phyloP scores from a whole-genome alignment of 768 basidiomycete genomes.

The Boletus vermiculosoides region DNA sequence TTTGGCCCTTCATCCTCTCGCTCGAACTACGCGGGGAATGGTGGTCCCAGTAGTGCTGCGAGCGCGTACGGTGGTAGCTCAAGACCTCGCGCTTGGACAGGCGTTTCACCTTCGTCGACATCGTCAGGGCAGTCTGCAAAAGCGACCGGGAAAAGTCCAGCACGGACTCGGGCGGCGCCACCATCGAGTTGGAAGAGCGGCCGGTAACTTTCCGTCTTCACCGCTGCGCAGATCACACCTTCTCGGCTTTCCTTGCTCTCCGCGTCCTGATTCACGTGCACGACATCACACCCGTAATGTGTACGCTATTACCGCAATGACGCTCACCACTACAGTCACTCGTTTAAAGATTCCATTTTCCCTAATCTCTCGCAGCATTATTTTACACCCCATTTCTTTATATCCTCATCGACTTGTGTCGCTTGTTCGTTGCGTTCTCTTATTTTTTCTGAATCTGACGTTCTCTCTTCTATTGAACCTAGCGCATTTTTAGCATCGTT shows the following conservation, averaged over 20 bases:
- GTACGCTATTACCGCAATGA: not conserved
- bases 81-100: constrained; percentile 37
- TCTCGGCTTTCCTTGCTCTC: not conserved
- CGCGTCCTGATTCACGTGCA: not conserved
- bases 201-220: no score
- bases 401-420: constrained; percentile 8
- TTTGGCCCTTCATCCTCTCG: constrained; percentile 43
- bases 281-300: not conserved
- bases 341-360: constrained; percentile 11
- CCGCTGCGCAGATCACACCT: no score
- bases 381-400: constrained; percentile 6
- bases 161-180: constrained; percentile 40
- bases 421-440: not conserved
- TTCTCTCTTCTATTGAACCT: no score
- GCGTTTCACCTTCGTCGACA: constrained; percentile 22
- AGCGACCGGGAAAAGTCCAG: constrained; percentile 20
- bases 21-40: not conserved
- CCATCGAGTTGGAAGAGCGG: constrained; percentile 62
- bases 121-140: constrained; percentile 9
- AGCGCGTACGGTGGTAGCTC: constrained; percentile 22
- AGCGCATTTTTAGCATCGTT: constrained; percentile 13
- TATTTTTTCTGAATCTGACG: not conserved
- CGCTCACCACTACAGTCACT: constrained; percentile 4
- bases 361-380: constrained; percentile 9
- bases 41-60: constrained; percentile 13